Evolutionary conservation across 768 basidiomycete species (phyloP).

Genomic region (Rhizopogon vulgaris): DNA sequence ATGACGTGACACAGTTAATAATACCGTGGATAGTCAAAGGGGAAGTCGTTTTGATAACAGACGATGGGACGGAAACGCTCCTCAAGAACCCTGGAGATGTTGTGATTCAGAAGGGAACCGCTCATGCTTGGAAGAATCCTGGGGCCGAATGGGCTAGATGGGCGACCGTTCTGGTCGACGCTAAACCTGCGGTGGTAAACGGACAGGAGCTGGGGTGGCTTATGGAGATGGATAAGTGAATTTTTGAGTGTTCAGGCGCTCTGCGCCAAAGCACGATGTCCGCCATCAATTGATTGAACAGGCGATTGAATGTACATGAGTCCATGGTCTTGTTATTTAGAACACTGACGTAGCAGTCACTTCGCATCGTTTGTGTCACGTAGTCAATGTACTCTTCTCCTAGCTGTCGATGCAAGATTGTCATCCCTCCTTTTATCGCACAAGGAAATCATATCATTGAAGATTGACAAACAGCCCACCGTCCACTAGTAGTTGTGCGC

Average conservation of each 20-base stretch:
- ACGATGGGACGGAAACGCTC: slow-evolving; percentile 48
- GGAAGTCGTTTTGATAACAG: slow-evolving; percentile 48
- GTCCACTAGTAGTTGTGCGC: slow-evolving; percentile 60
- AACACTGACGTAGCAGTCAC: too few species aligned
- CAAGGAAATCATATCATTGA: slow-evolving; percentile 33
- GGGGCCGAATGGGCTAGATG: slow-evolving; percentile 42
- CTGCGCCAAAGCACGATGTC: not conserved
- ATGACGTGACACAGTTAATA: not conserved
- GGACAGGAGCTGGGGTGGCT: slow-evolving; percentile 32
- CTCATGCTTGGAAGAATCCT: slow-evolving; percentile 61
- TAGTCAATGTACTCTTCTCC: not conserved
- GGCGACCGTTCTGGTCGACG: slow-evolving; percentile 47
- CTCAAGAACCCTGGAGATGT: slow-evolving; percentile 51
- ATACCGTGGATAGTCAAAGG: slow-evolving; percentile 37
- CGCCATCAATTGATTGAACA: not conserved
- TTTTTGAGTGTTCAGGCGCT: not conserved
- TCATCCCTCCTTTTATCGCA: not conserved
- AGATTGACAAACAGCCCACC: slow-evolving; percentile 73
- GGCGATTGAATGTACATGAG: not conserved
- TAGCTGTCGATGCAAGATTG: not conserved
- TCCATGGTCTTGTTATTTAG: not conserved
- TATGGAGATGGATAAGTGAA: slow-evolving; percentile 4
- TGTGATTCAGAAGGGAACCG: slow-evolving; percentile 50
- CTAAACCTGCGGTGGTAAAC: slow-evolving; percentile 44
- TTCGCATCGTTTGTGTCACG: not conserved